A percentile compares a stretch with the other conserved stretches of the same genome.
Evolutionary conservation across 192 early-diverging fungal species (phyloP).

Genomic region (Mortierella hygrophila): DNA sequence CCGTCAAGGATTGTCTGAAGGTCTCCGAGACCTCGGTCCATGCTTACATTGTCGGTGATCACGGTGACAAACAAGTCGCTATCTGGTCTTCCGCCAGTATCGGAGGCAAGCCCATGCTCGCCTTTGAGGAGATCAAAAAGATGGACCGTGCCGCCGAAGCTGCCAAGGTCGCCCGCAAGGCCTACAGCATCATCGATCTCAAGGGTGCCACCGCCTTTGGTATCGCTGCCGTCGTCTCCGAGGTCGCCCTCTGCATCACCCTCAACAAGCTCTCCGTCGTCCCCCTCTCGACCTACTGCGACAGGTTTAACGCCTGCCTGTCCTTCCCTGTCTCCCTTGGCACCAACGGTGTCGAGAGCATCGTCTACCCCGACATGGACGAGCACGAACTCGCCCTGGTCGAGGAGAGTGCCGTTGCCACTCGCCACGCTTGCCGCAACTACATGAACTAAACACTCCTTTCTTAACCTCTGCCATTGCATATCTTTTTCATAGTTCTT

Average conservation of each 20-base stretch:
- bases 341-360: conserved; percentile 74
- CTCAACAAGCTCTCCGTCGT: conserved; percentile 78
- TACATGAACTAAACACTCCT: conserved; percentile 41
- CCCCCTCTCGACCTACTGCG: conserved; percentile 78
- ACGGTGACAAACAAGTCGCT: conserved; percentile 89
- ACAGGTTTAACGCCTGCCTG: conserved; percentile 71
- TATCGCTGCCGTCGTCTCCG: conserved; percentile 84
- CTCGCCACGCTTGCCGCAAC: conserved; percentile 67
- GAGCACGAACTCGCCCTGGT: conserved; percentile 71
- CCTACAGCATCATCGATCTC: conserved; percentile 86
- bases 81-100: conserved; percentile 83
- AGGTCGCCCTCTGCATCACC: conserved; percentile 75
- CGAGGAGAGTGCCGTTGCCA: conserved; percentile 61
- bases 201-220: conserved; percentile 91
- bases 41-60: conserved; percentile 88
- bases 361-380: conserved; percentile 76
- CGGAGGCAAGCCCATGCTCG: conserved; percentile 75
- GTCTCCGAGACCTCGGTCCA: conserved; percentile 82
- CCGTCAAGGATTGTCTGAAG: conserved; percentile 38
- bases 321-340: conserved; percentile 88
- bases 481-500: not conserved
- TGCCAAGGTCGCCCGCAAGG: conserved; percentile 77
- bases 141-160: conserved; percentile 68
- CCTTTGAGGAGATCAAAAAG: conserved; percentile 71
- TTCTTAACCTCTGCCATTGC: not conserved